Evolutionary conservation across 1,139 yeast genomes (phyloP), one percentile per base, ranked within the genome.

Genomic region (Nadsonia starkeyi-henricii): DNA sequence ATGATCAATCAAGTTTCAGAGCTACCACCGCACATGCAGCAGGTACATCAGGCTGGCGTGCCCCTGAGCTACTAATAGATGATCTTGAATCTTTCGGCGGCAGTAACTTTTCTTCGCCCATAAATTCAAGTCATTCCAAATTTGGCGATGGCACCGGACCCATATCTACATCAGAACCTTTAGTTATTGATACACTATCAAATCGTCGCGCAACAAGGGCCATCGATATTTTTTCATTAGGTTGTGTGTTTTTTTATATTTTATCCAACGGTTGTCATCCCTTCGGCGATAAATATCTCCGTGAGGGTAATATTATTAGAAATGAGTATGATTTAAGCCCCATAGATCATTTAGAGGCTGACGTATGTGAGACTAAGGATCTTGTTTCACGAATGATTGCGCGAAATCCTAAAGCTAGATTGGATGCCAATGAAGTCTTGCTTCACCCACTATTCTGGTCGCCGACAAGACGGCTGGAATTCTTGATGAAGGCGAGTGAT

Each of bases 21-120:
- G 95, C 96, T 0, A 89, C 96, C 0, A 81, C 91, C 0, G 88
- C 88, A 30, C 83, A 86, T 59, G 94, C 95, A 12, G 95, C 96
- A 0, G 99, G 99, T 1, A 91, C 98, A 0, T 78, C 91, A 7
- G 99, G 99, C 1, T 91, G 98, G 98, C 75, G 97, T 57, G 97
- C 98, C 0, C 98, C 98, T 0, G 99, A 91, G 61, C 69, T 91
- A 39, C 66, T 85, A 43, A 68, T 52, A 45, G 54, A 53, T 41
- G 55, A 53, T 30, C 39, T 44, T 43, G 15, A 52, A 46, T 20
- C 41, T 15, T 17, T 43, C 41, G 46, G 45, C 4, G 45, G 46
- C 5, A 33, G 39, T 33, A n/a, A 33, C 12, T 33, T 15, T 15
- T 9, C 39, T 13, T 33, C 39, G 17, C 39, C 39, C 30, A 46